Conservation (phyloP, 164 flowering plant genomes). For the Sedum album region DNA sequence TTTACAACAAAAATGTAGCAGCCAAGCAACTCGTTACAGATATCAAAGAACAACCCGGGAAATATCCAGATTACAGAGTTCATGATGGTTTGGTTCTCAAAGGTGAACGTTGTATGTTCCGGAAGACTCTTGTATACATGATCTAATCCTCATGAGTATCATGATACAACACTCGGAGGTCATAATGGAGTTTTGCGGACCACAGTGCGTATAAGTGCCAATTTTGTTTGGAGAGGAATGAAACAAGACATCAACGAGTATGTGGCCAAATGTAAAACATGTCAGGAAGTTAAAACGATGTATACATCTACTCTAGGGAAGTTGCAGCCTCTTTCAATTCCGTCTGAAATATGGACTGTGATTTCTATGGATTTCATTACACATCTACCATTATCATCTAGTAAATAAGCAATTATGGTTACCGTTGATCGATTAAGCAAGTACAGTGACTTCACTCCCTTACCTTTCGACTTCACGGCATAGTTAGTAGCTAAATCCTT, state of each 20-base stretch:
- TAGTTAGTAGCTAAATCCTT: not conserved
- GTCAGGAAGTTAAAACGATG: not conserved
- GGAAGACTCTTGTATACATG: not conserved
- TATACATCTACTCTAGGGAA: not conserved
- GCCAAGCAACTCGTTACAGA: too few relatives aligned
- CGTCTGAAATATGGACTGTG: slow-evolving; percentile 7
- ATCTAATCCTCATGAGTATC: not conserved
- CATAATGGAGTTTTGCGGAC: not conserved
- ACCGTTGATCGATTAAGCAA: slow-evolving; percentile 2
- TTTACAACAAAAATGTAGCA: too few relatives aligned
- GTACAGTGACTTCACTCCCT: not conserved
- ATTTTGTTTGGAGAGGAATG: not conserved
- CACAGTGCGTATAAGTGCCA: not conserved
- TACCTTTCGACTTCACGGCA: not conserved
- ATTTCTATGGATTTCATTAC: slow-evolving; percentile 17
- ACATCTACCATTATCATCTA: not conserved
- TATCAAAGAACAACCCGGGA: too few relatives aligned
- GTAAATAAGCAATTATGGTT: not conserved
- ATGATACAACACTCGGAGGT: not conserved
- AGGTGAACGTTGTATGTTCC: not conserved
- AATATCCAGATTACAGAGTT: too few relatives aligned
- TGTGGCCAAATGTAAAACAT: not conserved
- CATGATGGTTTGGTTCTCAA: not conserved
- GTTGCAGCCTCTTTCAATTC: not conserved
- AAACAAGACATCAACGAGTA: not conserved